These are phyloP conservation scores for Periconia sp. DNA, from an alignment of 2,329 filamentous ascomycete genomes.

Conservation along the genomic window DNA sequence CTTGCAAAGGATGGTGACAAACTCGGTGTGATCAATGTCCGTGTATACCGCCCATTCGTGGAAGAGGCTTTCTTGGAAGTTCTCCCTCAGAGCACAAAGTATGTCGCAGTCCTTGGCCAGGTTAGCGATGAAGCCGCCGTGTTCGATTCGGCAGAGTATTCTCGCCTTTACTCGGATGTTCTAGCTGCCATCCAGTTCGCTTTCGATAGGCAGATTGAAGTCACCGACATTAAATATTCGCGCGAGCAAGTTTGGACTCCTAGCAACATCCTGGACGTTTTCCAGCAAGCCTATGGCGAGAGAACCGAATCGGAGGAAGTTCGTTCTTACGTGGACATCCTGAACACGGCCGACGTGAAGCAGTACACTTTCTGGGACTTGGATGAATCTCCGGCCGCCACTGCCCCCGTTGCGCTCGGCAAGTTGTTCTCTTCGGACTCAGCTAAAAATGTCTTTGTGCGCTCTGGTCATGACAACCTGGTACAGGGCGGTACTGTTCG, in stretches of 20 bases:
- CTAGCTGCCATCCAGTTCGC: slow-evolving; percentile 78
- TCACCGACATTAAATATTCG: slow-evolving; percentile 88
- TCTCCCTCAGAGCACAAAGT: slow-evolving; percentile 73
- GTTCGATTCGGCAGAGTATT: slow-evolving; percentile 74
- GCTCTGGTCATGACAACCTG: slow-evolving; percentile 63
- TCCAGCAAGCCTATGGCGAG: slow-evolving; percentile 49
- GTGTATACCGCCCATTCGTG: slow-evolving; percentile 91
- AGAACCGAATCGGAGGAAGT: slow-evolving; percentile 42
- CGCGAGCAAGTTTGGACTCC: slow-evolving; percentile 68
- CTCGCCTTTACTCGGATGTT: slow-evolving; percentile 89
- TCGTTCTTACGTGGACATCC: slow-evolving; percentile 54
- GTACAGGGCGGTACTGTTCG: slow-evolving; percentile 76
- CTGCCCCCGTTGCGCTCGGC: slow-evolving; percentile 64
- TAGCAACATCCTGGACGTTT: slow-evolving; percentile 52
- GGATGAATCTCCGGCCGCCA: slow-evolving; percentile 69
- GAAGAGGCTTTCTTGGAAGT: slow-evolving; percentile 89
- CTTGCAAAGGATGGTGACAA: slow-evolving; percentile 73
- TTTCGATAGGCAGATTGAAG: slow-evolving; percentile 59
- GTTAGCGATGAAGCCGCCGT: slow-evolving; percentile 74
- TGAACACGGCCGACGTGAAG: slow-evolving; percentile 61
- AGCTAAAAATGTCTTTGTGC: slow-evolving; percentile 62
- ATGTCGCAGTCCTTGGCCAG: slow-evolving; percentile 85
- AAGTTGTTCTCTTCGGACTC: slow-evolving; percentile 63
- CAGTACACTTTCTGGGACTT: slow-evolving; percentile 95
- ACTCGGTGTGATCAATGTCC: slow-evolving; percentile 86